Base-by-base conservation (phyloP, 1,139 yeast genomes). In the Candida anutae region DNA sequence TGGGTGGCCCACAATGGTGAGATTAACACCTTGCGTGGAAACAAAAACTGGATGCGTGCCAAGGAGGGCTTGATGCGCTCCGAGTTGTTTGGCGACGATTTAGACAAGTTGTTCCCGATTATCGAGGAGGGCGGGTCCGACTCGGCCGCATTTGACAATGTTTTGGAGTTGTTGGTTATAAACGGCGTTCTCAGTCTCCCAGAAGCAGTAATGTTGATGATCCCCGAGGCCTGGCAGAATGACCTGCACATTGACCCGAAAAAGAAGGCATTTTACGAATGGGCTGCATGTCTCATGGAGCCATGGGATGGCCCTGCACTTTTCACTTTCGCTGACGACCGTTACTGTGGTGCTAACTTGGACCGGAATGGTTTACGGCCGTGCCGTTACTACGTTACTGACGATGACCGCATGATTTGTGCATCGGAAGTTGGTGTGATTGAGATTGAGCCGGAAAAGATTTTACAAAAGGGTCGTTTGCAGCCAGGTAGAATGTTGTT, bases 231-330 rank as follows among this genome's bases (percentile, higher is more conserved):
- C 3, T 88, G 96, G 94, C 96, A 88, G 56, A 82, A 83, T 53
- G 90, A 87, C 57, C 61, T 64, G 33, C 57, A 70, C 39, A 87
- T 88, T 78, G 95, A 88, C 54, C 85, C 94, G 31, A 79, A 81
- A 52, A 83, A 87, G 63, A 77, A 73, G 48, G 96, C 97, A 1
- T 90, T 93, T 58, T 90, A 88, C 60, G 97, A 90, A 58, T 90
- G 98, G 98, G 97, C 97, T 27, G 95, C 98, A 12, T 87, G 96
- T 62, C 64, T 88, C 43, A 90, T 90, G 96, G 98, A 90, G 63
- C 97, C 98, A 13, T 90, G 98, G 98, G 98, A 90, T 62, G 98
- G 98, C 42, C 98, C 98, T 21, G 97, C 97, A 23, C 68, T 90
- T 45, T 84, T 90, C 65, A 87, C 95, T 20, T 90, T 90, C 58